These are phyloP conservation scores for Scheffersomyces illinoinensis DNA, from an alignment of 1,139 yeast genomes.

Conservation along the genomic window DNA sequence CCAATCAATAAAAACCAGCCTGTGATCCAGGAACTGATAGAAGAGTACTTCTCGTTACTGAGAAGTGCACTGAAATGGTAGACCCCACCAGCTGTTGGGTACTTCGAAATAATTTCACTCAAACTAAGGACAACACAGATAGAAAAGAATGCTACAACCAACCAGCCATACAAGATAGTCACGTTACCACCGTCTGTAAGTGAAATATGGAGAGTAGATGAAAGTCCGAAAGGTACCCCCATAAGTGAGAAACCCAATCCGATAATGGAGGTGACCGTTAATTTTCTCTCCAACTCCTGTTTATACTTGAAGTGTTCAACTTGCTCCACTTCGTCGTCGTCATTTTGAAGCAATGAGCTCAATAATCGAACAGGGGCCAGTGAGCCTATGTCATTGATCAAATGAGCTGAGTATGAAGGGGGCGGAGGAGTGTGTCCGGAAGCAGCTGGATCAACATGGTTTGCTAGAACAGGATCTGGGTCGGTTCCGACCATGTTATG, in stretches of 20 bases:
- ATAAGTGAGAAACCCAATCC: slow-evolving; percentile 75
- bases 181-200: slow-evolving; percentile 73
- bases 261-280: slow-evolving; percentile 65
- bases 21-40: slow-evolving; percentile 66
- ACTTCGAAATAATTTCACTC: slow-evolving; percentile 72
- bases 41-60: slow-evolving; percentile 56
- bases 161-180: slow-evolving; percentile 71
- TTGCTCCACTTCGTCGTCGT: slow-evolving; percentile 51
- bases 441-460: background rate
- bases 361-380: background rate
- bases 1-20: slow-evolving; percentile 77
- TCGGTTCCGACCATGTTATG: background rate
- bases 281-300: slow-evolving; percentile 64
- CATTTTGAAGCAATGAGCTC: slow-evolving; percentile 16
- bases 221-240: slow-evolving; percentile 78
- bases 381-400: background rate
- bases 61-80: slow-evolving; percentile 75
- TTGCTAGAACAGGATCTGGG: background rate
- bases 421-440: background rate
- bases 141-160: slow-evolving; percentile 61
- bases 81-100: slow-evolving; percentile 73
- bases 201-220: slow-evolving; percentile 69
- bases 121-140: slow-evolving; percentile 64
- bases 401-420: background rate
- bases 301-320: slow-evolving; percentile 72